Base-by-base conservation (phyloP, 495 filamentous ascomycete genomes). In the Podospora didyma region DNA sequence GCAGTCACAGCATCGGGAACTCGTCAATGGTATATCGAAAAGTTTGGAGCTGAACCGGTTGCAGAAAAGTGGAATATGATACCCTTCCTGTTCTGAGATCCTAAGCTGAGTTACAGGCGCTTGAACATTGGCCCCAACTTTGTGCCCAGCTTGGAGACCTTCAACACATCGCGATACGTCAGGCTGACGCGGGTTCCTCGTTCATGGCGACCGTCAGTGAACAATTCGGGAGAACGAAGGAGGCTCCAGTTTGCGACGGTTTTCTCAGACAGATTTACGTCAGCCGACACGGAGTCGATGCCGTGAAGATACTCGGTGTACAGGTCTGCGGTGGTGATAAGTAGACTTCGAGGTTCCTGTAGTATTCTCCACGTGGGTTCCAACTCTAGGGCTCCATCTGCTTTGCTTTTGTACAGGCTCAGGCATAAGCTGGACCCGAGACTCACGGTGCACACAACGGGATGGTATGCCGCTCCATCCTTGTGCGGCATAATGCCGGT, bases 401-500 rank as follows among this genome's bases (percentile, higher is more conserved):
- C 73, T 17, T 75, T 75, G 67, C 89, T 89, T 49, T 78, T 75
- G 68, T 88, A 87, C 19, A 98, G 68, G 66, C 96, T 88, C 47
- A 97, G 75, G 48, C 93, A 89, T 12, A 93, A 79, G 19, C 81
- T 79, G 0, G 83, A 84, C 0, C 90, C 89, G 19, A 98, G 74
- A 69, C 88, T 93, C 48, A 98, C 86, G 3, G 94, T 97, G 42
- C 89, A 92, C 3, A 97, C 93, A 24, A 95, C 81, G 2, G 89
- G 87, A 60, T 88, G 77, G 66, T 98, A 98, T 1, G 93, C 91
- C 1, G 79, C 68, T 1, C 94, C 94, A 64, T 98, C 94, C 72
- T 98, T 92, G 66, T 98, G 94, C 51, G 92, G 84, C 89, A 97
- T 93, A 58, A 97, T 98, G 7, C 94, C 94, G 60, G 96, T 87